Conservation (phyloP, 257 asterid genomes). For the Knoxia roxburghii region DNA sequence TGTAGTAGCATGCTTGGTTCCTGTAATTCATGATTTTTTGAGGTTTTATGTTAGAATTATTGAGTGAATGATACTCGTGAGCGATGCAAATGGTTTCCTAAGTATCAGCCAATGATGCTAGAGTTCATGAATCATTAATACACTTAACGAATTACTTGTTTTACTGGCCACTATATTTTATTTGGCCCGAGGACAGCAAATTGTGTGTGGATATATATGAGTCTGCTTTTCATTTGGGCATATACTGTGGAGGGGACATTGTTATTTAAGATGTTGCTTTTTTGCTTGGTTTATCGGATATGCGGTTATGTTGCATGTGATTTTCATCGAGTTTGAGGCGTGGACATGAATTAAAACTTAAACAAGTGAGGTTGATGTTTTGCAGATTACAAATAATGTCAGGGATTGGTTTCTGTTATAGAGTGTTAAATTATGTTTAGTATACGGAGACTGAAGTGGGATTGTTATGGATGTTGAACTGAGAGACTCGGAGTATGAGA, state of each 20-base stretch:
- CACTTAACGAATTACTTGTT: background rate
- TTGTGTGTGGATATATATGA: background rate
- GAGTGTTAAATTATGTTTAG: background rate
- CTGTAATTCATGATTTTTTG: background rate
- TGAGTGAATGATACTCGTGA: background rate
- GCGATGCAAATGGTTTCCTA: background rate
- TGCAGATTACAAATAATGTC: background rate
- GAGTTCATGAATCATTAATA: background rate
- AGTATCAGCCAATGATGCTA: background rate
- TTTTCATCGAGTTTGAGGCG: background rate
- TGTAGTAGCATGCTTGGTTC: background rate
- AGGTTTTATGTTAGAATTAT: background rate
- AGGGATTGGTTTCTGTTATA: background rate
- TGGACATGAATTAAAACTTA: background rate
- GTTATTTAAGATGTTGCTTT: background rate
- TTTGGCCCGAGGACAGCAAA: background rate
- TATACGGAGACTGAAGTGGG: slow-evolving; percentile 19
- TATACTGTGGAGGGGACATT: background rate
- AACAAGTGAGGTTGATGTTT: background rate
- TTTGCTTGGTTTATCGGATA: background rate
- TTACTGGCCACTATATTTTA: background rate
- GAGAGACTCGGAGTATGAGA: slow-evolving; percentile 40
- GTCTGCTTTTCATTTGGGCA: background rate
- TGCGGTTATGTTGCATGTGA: background rate
- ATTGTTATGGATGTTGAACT: slow-evolving; percentile 38